A percentile compares a stretch with the other conserved stretches of the same genome.
Evolutionary conservation across 352 stramenopile genomes (phyloP).

Genomic region (Globisporangium alternatum): DNA sequence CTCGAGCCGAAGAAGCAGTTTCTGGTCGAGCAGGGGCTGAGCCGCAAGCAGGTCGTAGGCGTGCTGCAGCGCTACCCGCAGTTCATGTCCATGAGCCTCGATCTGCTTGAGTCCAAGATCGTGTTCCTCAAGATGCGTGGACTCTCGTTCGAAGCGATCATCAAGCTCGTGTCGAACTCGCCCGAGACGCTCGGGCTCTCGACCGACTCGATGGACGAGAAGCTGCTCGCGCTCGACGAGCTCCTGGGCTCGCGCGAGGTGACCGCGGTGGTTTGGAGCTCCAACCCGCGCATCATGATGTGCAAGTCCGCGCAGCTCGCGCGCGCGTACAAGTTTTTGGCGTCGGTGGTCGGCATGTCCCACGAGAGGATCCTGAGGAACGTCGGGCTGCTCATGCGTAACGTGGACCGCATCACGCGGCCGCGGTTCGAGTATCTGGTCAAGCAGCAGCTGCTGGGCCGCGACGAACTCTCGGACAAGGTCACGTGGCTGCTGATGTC

Average conservation of each 20-base stretch:
- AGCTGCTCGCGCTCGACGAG: constrained; percentile 35
- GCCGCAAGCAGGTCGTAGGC: constrained; percentile 31
- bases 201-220: constrained; percentile 34
- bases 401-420: constrained; percentile 30
- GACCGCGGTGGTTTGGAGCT: constrained; percentile 20
- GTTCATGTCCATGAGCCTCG: constrained; percentile 33
- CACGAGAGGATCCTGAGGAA: constrained; percentile 29
- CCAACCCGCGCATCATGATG: constrained; percentile 48
- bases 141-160: constrained; percentile 27
- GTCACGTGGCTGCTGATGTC: constrained; percentile 36
- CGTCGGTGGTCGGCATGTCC: constrained; percentile 29
- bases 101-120: constrained; percentile 34
- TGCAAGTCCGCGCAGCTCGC: constrained; percentile 38
- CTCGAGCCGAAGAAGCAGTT: constrained; percentile 44
- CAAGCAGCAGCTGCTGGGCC: constrained; percentile 2
- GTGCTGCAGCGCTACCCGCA: constrained; percentile 42
- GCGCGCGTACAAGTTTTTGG: constrained; percentile 37
- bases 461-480: constrained; percentile 12
- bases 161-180: constrained; percentile 30
- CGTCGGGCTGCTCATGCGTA: constrained; percentile 39
- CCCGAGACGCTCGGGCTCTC: constrained; percentile 42
- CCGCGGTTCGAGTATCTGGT: constrained; percentile 50
- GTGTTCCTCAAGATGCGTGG: constrained; percentile 29
- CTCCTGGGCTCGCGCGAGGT: constrained; percentile 32
- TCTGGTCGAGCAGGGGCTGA: constrained; percentile 32